Conservation (phyloP, 768 basidiomycete genomes). For the Serendipita vermifera region DNA sequence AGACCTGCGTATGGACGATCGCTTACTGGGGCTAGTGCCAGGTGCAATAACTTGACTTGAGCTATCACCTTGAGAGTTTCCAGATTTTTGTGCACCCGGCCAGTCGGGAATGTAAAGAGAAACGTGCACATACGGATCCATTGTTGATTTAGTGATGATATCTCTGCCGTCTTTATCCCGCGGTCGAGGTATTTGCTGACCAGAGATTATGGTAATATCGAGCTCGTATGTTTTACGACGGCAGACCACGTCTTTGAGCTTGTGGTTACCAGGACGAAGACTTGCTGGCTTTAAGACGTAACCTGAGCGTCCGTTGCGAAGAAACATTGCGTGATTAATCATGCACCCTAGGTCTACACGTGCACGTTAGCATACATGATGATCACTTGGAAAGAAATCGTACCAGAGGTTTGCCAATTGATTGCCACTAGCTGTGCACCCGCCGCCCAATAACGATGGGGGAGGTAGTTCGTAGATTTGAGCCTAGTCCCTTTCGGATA, state of each 20-base stretch:
- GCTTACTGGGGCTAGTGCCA: constrained; percentile 15
- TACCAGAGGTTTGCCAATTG: constrained; percentile 96
- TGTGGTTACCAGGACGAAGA: constrained; percentile 52
- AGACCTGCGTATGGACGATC: constrained; percentile 12
- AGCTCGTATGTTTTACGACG: constrained; percentile 2
- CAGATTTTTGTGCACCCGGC: constrained; percentile 19
- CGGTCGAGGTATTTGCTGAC: constrained; percentile 74
- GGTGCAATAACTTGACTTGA: not conserved
- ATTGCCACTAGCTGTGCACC: constrained; percentile 85
- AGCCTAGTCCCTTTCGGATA: constrained; percentile 80
- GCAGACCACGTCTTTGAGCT: constrained; percentile 51
- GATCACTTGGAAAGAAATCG: constrained; percentile 16
- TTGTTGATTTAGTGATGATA: constrained; percentile 39
- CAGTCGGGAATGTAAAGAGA: constrained; percentile 67
- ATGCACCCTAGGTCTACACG: constrained; percentile 68
- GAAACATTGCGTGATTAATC: constrained; percentile 95
- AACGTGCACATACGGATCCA: constrained; percentile 73
- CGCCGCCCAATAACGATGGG: constrained; percentile 78
- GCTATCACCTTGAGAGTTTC: not conserved
- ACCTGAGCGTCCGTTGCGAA: constrained; percentile 73
- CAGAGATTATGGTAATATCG: constrained; percentile 52
- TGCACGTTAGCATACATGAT: constrained; percentile 10
- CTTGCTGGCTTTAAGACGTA: constrained; percentile 82
- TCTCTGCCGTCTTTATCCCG: constrained; percentile 52
- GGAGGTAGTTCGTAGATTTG: constrained; percentile 75